Evolutionary conservation across 164 flowering plant genomes (phyloP), one percentile per base, ranked within the genome.

Genomic region (Saururus chinensis): DNA sequence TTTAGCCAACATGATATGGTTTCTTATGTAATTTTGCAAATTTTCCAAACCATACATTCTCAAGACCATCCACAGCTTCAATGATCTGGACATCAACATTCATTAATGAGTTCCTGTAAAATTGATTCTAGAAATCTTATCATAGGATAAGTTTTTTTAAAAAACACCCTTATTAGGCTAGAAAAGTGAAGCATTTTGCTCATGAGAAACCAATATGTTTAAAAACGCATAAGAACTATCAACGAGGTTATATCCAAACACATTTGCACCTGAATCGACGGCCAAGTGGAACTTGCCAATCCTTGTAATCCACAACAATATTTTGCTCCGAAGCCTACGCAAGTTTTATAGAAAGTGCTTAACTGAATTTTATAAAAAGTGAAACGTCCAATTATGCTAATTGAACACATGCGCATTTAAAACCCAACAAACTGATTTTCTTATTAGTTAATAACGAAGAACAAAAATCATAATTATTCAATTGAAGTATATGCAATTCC

Each of bases 251-350:
- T 57, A 30, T 30, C 21, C 60, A 58, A 58, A 14, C 20, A 37
- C 35, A 9, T 16, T 20, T 41, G 17, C 23, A 89, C 98, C 98
- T 86, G 79, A 92, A 92, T 51, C 96, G 77, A 58, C 96, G 92
- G 24, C 98, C 96, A 68, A 89, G 85, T 70, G 96, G 92, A 67
- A 92, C 82, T 74, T 92, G 96, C 98, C 98, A 89, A 73, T 92
- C 96, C 75, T 86, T 92, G 78, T 83, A 89, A 66, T 89, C 96
- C 62, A 92, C 84, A 55, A 86, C 95, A 74, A 66, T 19, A 68
- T 81, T 84, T 69, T 69, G 80, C 70, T 86, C 76, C 60, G 96
- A 87, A 41, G 89, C 92, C 98, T 92, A 10, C 12, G 9, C 37
- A 30, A 30, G 37, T 30, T 30, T 30, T 30, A 30, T 30, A 30